Base-by-base conservation (phyloP, 306 rosid genomes). In the Amphicarpaea edgeworthii region DNA sequence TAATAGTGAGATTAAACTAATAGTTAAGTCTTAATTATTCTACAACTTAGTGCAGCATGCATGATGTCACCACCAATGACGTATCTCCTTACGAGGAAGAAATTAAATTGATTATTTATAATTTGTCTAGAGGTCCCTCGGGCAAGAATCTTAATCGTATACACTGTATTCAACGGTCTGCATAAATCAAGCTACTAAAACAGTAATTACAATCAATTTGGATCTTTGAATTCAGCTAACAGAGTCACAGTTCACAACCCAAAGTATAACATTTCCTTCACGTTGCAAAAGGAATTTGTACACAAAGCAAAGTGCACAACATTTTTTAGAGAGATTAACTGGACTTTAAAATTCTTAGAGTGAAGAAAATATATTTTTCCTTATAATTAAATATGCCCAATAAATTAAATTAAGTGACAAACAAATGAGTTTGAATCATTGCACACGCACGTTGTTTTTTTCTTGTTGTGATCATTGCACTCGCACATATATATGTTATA, bases 51-150 rank as follows among this genome's bases (percentile, higher is more conserved):
- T 2, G 26, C 3, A 14, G 2, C 15, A 32, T 62, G 65, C 57
- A 50, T 16, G 54, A 71, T 37, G 50, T 82, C 82, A 82, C 51
- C 17, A 0, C 7, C 1, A 3, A 16, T 71, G 82, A 82, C 73
- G 10, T 41, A 21, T 46, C 28, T 12, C 0, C 0, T 53, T n/a
- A 8, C n/a, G n/a, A n/a, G n/a, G 2, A 12, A 3, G 4, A 53
- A 37, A n/a, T n/a, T n/a, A n/a, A 53, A 30, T 41, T 19, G 28
- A 3, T 7, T 19, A 8, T 5, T 46, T 42, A 2, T 46, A 43
- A 43, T 43, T 12, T 43, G 49, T 43, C 6, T 12, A 12, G 16
- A 43, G 6, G 12, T 12, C 7, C 16, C 19, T 46, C 1, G n/a
- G 2, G 16, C 16, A 45, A 45, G 50, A 45, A 45, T 45, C 16